phyloP scores from a whole-genome alignment of 2,329 filamentous ascomycete genomes.

The Cryphonectria japonica region DNA sequence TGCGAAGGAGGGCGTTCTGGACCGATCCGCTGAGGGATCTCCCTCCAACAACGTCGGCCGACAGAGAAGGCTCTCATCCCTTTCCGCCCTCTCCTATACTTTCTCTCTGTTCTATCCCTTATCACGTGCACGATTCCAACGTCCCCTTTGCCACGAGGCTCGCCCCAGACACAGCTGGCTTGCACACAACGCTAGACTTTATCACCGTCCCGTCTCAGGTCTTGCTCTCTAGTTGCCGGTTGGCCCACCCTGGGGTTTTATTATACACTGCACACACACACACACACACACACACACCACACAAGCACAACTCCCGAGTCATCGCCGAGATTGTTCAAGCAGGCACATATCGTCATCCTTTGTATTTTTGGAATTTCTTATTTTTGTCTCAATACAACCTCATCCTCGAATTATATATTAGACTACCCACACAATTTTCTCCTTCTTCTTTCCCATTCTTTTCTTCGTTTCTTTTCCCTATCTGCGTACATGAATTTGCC shows the following conservation, averaged over 20 bases:
- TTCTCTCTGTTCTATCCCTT: neutral
- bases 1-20: constrained; percentile 9
- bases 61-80: constrained; percentile 18
- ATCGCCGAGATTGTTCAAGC: constrained; percentile 16
- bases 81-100: neutral
- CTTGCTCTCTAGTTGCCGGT: constrained; percentile 1
- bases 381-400: neutral
- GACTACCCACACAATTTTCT: neutral
- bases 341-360: neutral
- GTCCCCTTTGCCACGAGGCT: constrained; percentile 21
- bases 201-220: neutral
- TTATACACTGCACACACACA: neutral
- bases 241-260: neutral
- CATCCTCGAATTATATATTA: neutral
- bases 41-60: constrained; percentile 8
- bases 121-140: constrained; percentile 18
- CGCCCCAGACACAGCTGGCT: neutral
- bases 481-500: neutral
- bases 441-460: neutral
- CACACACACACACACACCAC: neutral
- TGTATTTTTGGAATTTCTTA: neutral
- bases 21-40: neutral
- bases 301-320: constrained; percentile 12
- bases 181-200: constrained; percentile 9
- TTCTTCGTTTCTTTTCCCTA: neutral